Base-by-base conservation (phyloP, 1,284 basidiomycete species). In the Bondarzewia mesenterica region DNA sequence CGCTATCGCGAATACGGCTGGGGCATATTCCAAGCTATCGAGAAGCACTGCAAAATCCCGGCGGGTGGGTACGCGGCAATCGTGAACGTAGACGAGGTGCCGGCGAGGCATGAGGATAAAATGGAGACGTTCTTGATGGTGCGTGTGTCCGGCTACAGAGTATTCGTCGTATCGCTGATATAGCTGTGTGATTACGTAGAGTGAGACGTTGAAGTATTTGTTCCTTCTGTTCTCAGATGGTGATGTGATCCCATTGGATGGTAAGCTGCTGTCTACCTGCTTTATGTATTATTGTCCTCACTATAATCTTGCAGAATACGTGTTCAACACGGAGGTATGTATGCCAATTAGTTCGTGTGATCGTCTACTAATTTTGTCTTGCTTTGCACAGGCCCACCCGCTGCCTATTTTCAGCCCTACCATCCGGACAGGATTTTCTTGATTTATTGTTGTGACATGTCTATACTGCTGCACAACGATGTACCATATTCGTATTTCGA, bases 121-220 rank as follows among this genome's bases (percentile, higher is more conserved):
- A 96, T 96, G 91, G 94, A 97, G 70, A 95, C 94, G 15, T 96
- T 95, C 71, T 80, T 91, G 67, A 73, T 94, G 74, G 87, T 87
- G 49, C 50, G 81, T 67, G 23, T 16, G 16, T 16, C 42, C 36
- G 32, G 25, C 10, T 50, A 10, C 29, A 3, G 29, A 3, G 29
- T n/a, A n/a, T n/a, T 32, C n/a, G 29, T 6, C 29, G 5, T 3
- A 5, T 32, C 53, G 16, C 47, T 40, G 20, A 29, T 23, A 23
- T 12, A n/a, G n/a, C n/a, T 10, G 38, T 5, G 47, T 14, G 42
- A 27, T 35, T 35, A 35, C 50, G 48, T 62, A 86, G 82, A 86
- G 85, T 58, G 93, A 97, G 68, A 97, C 93, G 5, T 68, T 98
- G 50, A 98, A 99, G 66, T 99, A 99, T 66, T 71, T 99, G 37